Percentiles rank a stretch among this genome's conserved stretches.
Evolutionary conservation across 2,329 filamentous ascomycete species (phyloP).

Genomic region (Paraphoma chrysanthemicola): DNA sequence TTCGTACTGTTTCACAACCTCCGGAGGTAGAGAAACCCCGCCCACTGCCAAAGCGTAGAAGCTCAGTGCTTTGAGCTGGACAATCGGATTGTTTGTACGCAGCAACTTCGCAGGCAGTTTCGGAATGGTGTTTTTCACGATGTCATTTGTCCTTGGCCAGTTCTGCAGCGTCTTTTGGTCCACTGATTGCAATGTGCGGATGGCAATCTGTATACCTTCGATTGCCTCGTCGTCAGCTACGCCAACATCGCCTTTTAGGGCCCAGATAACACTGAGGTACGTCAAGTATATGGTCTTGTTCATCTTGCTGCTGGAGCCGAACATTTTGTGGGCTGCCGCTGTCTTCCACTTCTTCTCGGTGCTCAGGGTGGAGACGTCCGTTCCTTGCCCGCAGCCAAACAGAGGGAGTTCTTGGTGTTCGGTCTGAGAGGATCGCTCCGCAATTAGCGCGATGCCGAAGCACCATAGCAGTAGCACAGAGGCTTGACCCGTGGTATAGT

Average conservation of each 20-base stretch:
- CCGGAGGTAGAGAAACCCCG: slow-evolving; percentile 17
- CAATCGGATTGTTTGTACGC: slow-evolving; percentile 15
- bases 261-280: slow-evolving; percentile 40
- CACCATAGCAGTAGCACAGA: slow-evolving; percentile 42
- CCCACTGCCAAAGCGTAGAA: slow-evolving; percentile 39
- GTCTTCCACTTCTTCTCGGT: slow-evolving; percentile 35
- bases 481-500: slow-evolving; percentile 26
- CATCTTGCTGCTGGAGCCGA: slow-evolving; percentile 29
- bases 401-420: background rate
- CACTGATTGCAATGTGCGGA: slow-evolving; percentile 30
- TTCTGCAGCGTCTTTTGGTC: slow-evolving; percentile 22
- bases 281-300: slow-evolving; percentile 41
- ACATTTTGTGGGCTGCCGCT: slow-evolving; percentile 39
- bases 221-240: slow-evolving; percentile 36
- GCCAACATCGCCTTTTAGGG: slow-evolving; percentile 27
- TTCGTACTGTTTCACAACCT: slow-evolving; percentile 33
- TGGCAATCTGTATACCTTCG: slow-evolving; percentile 44
- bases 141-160: slow-evolving; percentile 30
- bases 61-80: slow-evolving; percentile 40
- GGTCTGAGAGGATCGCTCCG: slow-evolving; percentile 28
- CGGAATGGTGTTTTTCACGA: slow-evolving; percentile 23
- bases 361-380: background rate
- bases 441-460: slow-evolving; percentile 39
- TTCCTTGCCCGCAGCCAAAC: slow-evolving; percentile 7
- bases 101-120: slow-evolving; percentile 41